A percentile compares a stretch with the other conserved stretches of the same genome.
Conservation (phyloP, 345 rosid species). For the Toxicodendron radicans region DNA sequence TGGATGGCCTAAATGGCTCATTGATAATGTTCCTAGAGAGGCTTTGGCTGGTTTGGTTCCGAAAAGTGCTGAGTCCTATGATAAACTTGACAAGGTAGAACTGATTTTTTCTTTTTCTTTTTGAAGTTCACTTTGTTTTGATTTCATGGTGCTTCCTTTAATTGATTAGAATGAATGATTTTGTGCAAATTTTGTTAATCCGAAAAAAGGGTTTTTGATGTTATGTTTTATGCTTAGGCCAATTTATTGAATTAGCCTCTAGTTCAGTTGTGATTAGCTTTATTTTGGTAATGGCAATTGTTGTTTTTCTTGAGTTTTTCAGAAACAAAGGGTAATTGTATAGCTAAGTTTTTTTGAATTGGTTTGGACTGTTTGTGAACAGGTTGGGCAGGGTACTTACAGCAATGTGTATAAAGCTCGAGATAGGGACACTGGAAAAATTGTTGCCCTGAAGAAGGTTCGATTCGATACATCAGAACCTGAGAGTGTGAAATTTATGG, state of each 20-base stretch:
- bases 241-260: neutral
- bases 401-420: slow-evolving; percentile 80
- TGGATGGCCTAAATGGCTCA: slow-evolving; percentile 76
- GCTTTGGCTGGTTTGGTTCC: slow-evolving; percentile 56
- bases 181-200: neutral
- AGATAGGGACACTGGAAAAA: slow-evolving; percentile 63
- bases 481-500: slow-evolving; percentile 80
- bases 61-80: slow-evolving; percentile 60
- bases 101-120: neutral
- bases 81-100: slow-evolving; percentile 58
- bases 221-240: neutral
- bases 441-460: slow-evolving; percentile 83
- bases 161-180: neutral
- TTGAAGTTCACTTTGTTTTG: neutral
- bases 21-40: slow-evolving; percentile 49
- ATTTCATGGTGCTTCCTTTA: neutral
- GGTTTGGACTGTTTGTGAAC: slow-evolving; percentile 13
- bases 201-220: neutral
- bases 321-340: slow-evolving; percentile 1
- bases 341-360: neutral
- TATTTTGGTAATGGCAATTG: neutral
- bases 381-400: slow-evolving; percentile 70
- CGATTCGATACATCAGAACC: slow-evolving; percentile 66
- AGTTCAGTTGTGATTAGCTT: neutral
- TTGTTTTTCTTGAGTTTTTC: neutral